These are phyloP conservation scores for Candida adriatica DNA, from an alignment of 805 yeast genomes.

Conservation along the genomic window DNA sequence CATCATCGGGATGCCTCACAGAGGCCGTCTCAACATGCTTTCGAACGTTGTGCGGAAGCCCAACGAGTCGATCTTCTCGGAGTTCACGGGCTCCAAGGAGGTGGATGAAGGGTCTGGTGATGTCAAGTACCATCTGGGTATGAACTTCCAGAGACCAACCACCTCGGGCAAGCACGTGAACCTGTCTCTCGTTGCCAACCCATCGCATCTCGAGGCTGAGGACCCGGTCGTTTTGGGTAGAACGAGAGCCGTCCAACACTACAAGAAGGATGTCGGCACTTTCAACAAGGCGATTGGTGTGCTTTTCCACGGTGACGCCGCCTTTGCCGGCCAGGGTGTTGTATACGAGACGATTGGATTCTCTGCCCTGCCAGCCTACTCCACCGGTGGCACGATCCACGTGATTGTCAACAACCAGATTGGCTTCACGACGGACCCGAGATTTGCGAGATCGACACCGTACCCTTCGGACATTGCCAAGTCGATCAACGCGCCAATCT, in stretches of 20 bases:
- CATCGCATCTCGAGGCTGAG: conserved; percentile 98
- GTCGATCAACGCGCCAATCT: conserved; percentile 94
- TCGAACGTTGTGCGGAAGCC: conserved; percentile 98
- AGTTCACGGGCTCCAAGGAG: conserved; percentile 85
- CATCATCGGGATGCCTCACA: conserved; percentile 98
- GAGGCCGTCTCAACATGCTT: conserved; percentile 97
- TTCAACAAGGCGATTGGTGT: conserved; percentile 87
- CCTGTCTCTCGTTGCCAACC: conserved; percentile 95
- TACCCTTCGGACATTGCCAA: conserved; percentile 98
- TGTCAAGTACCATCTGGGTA: conserved; percentile 98
- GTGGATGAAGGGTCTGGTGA: conserved; percentile 98
- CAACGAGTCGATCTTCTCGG: conserved; percentile 94
- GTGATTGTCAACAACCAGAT: conserved; percentile 96
- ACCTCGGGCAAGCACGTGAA: conserved; percentile 96
- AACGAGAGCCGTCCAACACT: conserved; percentile 92
- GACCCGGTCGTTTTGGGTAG: conserved; percentile 98
- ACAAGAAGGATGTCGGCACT: conserved; percentile 77
- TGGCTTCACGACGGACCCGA: conserved; percentile 99
- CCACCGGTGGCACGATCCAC: conserved; percentile 98
- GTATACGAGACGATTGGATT: conserved; percentile 98
- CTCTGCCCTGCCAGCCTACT: conserved; percentile 84
- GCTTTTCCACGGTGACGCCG: conserved; percentile 97
- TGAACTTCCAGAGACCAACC: conserved; percentile 98
- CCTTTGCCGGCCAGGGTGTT: conserved; percentile 98
- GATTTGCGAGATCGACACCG: conserved; percentile 94